Base-by-base conservation (phyloP, 164 flowering plant species). In the Piper betle region DNA sequence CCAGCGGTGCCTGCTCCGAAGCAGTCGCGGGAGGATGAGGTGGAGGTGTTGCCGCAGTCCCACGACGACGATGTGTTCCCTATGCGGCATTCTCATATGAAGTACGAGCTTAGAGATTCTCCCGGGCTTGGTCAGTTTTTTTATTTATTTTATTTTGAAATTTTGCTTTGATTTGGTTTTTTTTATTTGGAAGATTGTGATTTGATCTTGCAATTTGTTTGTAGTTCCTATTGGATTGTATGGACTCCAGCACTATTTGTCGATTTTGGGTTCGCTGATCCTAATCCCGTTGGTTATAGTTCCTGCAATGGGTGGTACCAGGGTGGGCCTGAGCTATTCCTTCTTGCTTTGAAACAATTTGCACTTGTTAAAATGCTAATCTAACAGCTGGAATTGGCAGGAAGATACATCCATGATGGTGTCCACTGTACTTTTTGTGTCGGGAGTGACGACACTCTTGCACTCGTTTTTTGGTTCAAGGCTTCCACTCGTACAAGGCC, bases 271-370 rank as follows among this genome's bases (percentile, higher is more conserved):
- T 52, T 93, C 99, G 42, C 70, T 93, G 75, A 76, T 93, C 68
- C 91, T 93, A 7, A 80, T 86, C 69, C 99, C 99, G 4, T 88
- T 93, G 0, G 97, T 93, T 52, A 88, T 93, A 57, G 96, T 88
- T 68, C 99, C 99, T 13, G 96, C 93, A 57, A 93, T 93, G 99
- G 99, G 99, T 55, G 99, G 99, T 64, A 71, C 67, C 64, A 74
- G 78, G 63, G 99, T 93, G 72, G 33, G 33, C 33, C 33, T 2
- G 33, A 25, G 33, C 33, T 25, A 39, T 92, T 66, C 56, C 62
- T 60, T 19, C 57, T 55, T 33, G 61, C 19, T 37, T 53, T 54
- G 61, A 20, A 58, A 1, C n/a, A 57, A 25, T 10, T 57, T 15
- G 60, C 46, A 37, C 10, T 58, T 11, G 41, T 16, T 58, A 16